Percentiles rank a stretch among this genome's conserved stretches.
Evolutionary conservation across 129 eudicot genomes (phyloP).

Genomic region (Erigeron canadensis): DNA sequence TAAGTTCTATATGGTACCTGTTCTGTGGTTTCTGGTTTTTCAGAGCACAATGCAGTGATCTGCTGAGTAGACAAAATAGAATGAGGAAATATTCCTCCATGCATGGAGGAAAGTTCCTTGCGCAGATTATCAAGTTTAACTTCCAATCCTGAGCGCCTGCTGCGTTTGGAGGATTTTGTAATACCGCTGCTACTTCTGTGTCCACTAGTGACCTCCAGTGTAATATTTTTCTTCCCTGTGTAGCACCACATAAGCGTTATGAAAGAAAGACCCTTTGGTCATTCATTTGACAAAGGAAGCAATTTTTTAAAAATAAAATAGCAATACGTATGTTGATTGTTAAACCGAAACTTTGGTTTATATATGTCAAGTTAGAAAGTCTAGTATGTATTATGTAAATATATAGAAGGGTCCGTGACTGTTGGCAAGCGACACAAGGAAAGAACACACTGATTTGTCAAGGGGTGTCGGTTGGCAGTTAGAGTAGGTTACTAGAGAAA

Average conservation of each 20-base stretch:
- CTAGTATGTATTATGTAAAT: no score
- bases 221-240: constrained; percentile 73
- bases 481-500: no score
- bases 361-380: no score
- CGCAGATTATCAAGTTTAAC: constrained; percentile 74
- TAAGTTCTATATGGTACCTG: constrained; percentile 46
- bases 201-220: constrained; percentile 51
- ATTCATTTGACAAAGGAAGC: background rate
- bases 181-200: constrained; percentile 36
- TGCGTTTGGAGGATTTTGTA: constrained; percentile 53
- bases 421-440: no score
- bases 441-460: no score
- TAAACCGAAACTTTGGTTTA: no score
- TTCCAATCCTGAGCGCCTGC: constrained; percentile 60
- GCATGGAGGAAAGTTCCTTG: constrained; percentile 64
- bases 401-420: no score
- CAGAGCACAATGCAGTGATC: constrained; percentile 51
- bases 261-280: background rate
- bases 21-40: constrained; percentile 64
- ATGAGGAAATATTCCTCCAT: constrained; percentile 95
- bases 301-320: background rate
- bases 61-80: constrained; percentile 90
- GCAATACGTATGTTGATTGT: no score
- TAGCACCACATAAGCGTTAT: background rate
- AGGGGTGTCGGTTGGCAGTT: no score